These are phyloP conservation scores for Rhynchosporium secalis DNA, from an alignment of 2,329 filamentous ascomycete species.

Conservation along the genomic window DNA sequence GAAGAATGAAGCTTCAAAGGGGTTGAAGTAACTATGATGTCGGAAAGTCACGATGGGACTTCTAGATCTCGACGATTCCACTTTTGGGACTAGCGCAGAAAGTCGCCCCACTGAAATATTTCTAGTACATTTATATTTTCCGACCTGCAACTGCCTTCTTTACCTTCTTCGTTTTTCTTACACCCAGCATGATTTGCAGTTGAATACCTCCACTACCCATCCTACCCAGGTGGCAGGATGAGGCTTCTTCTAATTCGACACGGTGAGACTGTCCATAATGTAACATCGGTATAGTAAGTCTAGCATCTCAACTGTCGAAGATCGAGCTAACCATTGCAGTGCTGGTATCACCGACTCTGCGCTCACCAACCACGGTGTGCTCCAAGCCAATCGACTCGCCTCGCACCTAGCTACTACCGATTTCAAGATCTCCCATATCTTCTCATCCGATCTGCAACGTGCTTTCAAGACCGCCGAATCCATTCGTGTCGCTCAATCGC, in stretches of 20 bases:
- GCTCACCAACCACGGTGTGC: constrained; percentile 77
- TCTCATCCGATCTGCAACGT: constrained; percentile 75
- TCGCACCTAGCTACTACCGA: constrained; percentile 63
- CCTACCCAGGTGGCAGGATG: constrained; percentile 45
- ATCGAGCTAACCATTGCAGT: constrained; percentile 44
- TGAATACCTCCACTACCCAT: constrained; percentile 29
- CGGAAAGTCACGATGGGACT: background rate
- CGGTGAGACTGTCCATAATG: constrained; percentile 89
- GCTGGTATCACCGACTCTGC: constrained; percentile 79
- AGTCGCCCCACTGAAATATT: background rate
- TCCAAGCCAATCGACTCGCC: constrained; percentile 74
- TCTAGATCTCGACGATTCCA: too few relatives aligned
- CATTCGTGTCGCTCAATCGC: constrained; percentile 56
- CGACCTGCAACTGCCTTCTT: background rate
- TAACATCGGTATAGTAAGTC: constrained; percentile 69
- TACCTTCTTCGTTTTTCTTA: constrained; percentile 1
- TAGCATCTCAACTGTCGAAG: constrained; percentile 33
- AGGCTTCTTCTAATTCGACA: constrained; percentile 78
- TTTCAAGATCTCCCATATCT: constrained; percentile 67
- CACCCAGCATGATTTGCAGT: constrained; percentile 27
- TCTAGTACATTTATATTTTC: background rate
- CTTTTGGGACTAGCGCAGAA: background rate
- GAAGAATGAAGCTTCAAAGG: too few relatives aligned
- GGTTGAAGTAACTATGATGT: too few relatives aligned
- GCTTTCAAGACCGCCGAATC: constrained; percentile 71